Base-by-base conservation (phyloP, 177 flowering plant genomes). In the Vitis hybrid region DNA sequence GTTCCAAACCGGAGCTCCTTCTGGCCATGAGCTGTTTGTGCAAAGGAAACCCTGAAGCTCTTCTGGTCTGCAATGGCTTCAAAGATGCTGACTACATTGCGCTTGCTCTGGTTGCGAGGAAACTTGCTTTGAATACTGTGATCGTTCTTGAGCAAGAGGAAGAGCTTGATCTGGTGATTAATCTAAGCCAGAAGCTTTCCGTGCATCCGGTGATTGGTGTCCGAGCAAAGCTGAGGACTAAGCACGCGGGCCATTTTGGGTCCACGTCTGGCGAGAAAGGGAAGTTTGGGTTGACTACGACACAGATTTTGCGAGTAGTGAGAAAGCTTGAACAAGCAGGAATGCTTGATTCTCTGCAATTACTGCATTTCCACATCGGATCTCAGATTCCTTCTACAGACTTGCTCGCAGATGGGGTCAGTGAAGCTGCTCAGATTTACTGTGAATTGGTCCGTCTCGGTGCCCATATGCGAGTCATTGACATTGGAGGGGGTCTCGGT, bases 261-360 rank as follows among this genome's bases (percentile, higher is more conserved):
- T 82, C 96, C 8, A 95, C 98, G 14, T 95, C 99, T 0, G 99
- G 99, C 11, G 99, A 93, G 84, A 95, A 89, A 22, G 99, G 99
- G 7, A 95, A 95, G 75, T 95, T 95, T 57, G 99, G 99, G 14
- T 73, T 95, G 50, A 93, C 91, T 0, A 88, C 97, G 0, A 70
- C 80, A 13, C 98, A 95, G 78, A 86, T 95, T 64, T 50, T 95
- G 26, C 79, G 90, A 1, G 98, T 90, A 1, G 97, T 83, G 29
- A 80, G 71, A 81, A 91, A 84, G 81, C 91, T 95, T 18, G 78
- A 83, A 14, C 75, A 76, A 20, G 79, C 29, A 16, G 91, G 82
- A 3, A 91, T 95, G 98, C 87, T 95, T 11, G 92, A 91, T 74
- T 95, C 98, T 68, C 78, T 93, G 50, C 92, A 89, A 67, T 74